Evolutionary conservation across 2,329 filamentous ascomycete species (phyloP).

Genomic region (Epichloe baconii): DNA sequence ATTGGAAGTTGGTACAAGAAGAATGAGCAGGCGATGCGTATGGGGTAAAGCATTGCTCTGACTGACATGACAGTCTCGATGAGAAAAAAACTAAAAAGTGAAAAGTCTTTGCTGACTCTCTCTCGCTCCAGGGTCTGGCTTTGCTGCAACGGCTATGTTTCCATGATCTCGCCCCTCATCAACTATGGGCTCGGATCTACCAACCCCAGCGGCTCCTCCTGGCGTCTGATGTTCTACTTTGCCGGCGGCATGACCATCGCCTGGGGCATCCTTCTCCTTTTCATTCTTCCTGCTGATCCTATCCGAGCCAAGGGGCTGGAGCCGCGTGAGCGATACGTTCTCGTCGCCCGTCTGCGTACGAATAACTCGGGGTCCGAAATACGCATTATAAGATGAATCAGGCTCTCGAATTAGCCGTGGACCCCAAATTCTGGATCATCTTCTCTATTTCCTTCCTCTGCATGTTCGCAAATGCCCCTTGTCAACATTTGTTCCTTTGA

Average conservation of each 20-base stretch:
- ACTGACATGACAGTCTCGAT: background rate
- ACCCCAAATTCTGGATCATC: conserved; percentile 40
- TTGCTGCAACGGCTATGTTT: conserved; percentile 39
- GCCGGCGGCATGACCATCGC: conserved; percentile 40
- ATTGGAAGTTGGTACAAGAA: conserved; percentile 6
- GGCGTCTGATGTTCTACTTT: conserved; percentile 49
- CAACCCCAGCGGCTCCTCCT: conserved; percentile 27
- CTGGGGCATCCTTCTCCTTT: conserved; percentile 41
- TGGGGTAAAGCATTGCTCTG: conserved; percentile 5
- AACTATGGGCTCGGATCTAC: conserved; percentile 49
- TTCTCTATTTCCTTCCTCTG: conserved; percentile 35
- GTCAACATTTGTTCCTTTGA: conserved; percentile 11
- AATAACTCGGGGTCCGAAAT: conserved; percentile 16
- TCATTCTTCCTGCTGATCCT: conserved; percentile 47
- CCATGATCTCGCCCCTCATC: conserved; percentile 46
- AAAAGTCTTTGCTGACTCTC: background rate
- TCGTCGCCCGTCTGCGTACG: conserved; percentile 21
- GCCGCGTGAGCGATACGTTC: conserved; percentile 22
- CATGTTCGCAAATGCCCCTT: conserved; percentile 32
- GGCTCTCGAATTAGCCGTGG: conserved; percentile 22
- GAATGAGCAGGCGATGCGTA: conserved; percentile 25
- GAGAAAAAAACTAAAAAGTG: background rate
- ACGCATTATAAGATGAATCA: conserved; percentile 28
- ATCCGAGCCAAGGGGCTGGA: conserved; percentile 49
- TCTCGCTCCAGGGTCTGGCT: conserved; percentile 14